Base-by-base conservation (phyloP, 139 green algal species). In the Chlamydomonas schloesseri region DNA sequence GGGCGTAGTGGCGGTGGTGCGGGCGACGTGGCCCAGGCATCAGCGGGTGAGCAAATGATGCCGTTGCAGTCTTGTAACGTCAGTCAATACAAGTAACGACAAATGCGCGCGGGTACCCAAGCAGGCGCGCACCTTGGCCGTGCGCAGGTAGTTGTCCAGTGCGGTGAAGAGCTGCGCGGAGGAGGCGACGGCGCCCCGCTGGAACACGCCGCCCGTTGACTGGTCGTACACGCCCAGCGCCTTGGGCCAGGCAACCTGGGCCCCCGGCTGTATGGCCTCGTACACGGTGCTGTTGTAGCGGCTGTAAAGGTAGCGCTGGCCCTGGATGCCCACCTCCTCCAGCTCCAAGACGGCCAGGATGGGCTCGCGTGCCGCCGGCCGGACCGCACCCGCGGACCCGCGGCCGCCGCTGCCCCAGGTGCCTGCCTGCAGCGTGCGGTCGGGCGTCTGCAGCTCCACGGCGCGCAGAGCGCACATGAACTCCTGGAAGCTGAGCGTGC, bases 91-190 rank as follows among this genome's bases (percentile, higher is more conserved):
- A n/a, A n/a, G n/a, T n/a, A n/a, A n/a, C n/a, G n/a, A n/a, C n/a
- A n/a, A n/a, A n/a, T n/a, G n/a, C n/a, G n/a, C n/a, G n/a, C n/a
- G n/a, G n/a, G n/a, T n/a, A n/a, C 31, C 33, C 67, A 50, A 10
- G 2, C 17, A 20, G 29, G 14, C 1, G 18, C 81, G 2, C 55
- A 87, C 77, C 67, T 33, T 47, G 3, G 76, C 58, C 6, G 67
- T 72, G 57, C 65, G 64, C 5, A 93, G 77, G 42, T 89, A 83
- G 31, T 14, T 76, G 85, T 93, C 90, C 17, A 93, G 82, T 0
- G 88, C 87, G 13, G 67, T 34, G 68, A 93, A 92, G 47, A 93
- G 76, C 77, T 92, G 87, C 6, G 72, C 83, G 46, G 78, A 74
- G 42, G 78, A 58, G 67, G 46, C 47, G 10, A 50, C 42, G 42